A percentile compares a stretch with the other conserved stretches of the same genome.
phyloP scores from a whole-genome alignment of 257 asterid genomes.

The Henckelia pumila region DNA sequence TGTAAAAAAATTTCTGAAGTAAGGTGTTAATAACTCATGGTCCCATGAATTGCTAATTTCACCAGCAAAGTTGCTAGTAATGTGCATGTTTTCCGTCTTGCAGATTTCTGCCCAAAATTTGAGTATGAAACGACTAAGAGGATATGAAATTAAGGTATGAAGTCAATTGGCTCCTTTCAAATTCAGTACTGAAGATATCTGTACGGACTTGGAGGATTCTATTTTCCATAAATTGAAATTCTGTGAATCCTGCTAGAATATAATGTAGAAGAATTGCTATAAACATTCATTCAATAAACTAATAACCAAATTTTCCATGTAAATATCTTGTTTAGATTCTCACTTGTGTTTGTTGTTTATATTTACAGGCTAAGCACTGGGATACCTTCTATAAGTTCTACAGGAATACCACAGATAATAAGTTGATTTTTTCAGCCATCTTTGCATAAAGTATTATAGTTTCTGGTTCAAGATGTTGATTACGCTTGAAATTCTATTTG shows the following conservation, averaged over 20 bases:
- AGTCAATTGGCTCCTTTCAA: constrained; percentile 18
- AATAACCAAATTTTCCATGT: background rate
- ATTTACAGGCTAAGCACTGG: constrained; percentile 85
- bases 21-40: background rate
- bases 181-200: constrained; percentile 8
- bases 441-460: constrained; percentile 15
- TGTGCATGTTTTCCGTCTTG: constrained; percentile 27
- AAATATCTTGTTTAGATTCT: constrained; percentile 13
- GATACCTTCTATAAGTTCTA: constrained; percentile 90
- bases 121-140: constrained; percentile 90
- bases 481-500: constrained; percentile 11
- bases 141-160: constrained; percentile 85
- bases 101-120: constrained; percentile 84
- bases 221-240: background rate
- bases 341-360: constrained; percentile 17
- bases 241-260: background rate
- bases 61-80: constrained; percentile 24
- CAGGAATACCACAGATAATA: constrained; percentile 85
- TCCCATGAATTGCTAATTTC: constrained; percentile 11
- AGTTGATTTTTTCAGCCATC: constrained; percentile 30
- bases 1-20: too few relatives aligned
- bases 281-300: background rate
- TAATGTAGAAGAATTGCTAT: background rate
- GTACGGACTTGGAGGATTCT: background rate
- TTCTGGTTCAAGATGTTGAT: background rate